Evolutionary conservation across 495 filamentous ascomycete species (phyloP).

Genomic region (Trichoderma orchidacearum): DNA sequence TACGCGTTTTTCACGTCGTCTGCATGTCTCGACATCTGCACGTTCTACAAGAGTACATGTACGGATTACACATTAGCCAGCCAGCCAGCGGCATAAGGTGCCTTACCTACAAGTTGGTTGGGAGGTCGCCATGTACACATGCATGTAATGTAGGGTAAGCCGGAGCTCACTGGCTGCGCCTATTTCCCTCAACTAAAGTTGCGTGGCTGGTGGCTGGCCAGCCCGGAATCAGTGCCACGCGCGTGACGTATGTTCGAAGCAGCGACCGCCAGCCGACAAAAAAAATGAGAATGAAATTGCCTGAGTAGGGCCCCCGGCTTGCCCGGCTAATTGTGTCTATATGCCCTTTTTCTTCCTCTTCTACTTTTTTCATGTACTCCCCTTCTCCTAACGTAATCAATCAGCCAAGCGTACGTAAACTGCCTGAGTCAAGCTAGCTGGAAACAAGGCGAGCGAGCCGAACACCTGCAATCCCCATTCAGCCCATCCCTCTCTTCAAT

Average conservation of each 20-base stretch:
- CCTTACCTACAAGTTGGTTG: too few relatives aligned
- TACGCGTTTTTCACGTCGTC: too few relatives aligned
- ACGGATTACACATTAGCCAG: too few relatives aligned
- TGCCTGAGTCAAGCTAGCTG: background rate
- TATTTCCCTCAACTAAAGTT: background rate
- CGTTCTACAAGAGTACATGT: too few relatives aligned
- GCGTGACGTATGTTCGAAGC: background rate
- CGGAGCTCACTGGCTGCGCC: background rate
- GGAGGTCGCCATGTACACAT: too few relatives aligned
- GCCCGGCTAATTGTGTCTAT: background rate
- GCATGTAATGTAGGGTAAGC: background rate
- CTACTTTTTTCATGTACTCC: too few relatives aligned
- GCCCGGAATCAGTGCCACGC: background rate
- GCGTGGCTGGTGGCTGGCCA: background rate
- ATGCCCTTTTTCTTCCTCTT: background rate
- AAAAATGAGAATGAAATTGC: background rate
- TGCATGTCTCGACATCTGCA: too few relatives aligned
- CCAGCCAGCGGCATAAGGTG: too few relatives aligned
- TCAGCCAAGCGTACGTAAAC: background rate
- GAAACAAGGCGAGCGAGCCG: background rate
- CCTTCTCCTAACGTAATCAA: slow-evolving; percentile 1
- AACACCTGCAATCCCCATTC: background rate
- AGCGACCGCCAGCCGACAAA: background rate
- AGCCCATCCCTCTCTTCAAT: background rate
- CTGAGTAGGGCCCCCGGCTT: background rate